Base-by-base conservation (phyloP, 129 eudicot species). In the Artemisia tridentata region DNA sequence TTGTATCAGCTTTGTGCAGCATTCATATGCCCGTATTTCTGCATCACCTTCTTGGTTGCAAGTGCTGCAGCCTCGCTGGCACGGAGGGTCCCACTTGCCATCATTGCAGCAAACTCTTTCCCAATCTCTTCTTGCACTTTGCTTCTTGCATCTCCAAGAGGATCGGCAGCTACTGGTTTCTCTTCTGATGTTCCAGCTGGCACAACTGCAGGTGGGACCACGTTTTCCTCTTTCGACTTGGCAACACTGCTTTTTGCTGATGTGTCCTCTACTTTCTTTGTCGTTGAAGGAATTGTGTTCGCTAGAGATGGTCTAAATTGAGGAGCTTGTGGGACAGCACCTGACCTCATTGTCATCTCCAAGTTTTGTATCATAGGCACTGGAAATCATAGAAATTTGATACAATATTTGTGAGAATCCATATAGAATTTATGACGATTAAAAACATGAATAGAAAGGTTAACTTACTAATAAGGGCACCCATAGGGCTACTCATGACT, bases 321-420 rank as follows among this genome's bases (percentile, higher is more conserved):
- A 8, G 98, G 98, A 16, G 95, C 86, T 73, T 92, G 98, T 45
- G 98, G 98, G 64, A 89, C 96, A 0, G 95, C 96, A 61, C 86
- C 86, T 4, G 98, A 86, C 70, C 89, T 76, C 62, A 92, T 51
- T 17, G 98, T 92, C 11, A 95, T 53, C 79, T 92, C 98, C 17
- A 92, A 69, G 73, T 87, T 88, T 75, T 88, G 95, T 49, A 92
- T 92, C 98, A 92, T 89, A 48, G 98, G 98, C 91, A 92, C 98
- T 92, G 92, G 78, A 75, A 45, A 62, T 10, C 8, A 20, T 15
- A 62, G 9, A 15, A 15, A 45, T 56, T 21, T 29, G 21, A 46
- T 50, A 45, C 43, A 9, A 58, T 55, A 9, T 18, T 15, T 21
- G 67, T 50, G 11, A 61, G 60, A 55, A 53, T 53, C 74, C 34